Base-by-base conservation (phyloP, 805 yeast species). In the Myxozyma melibiosi region DNA sequence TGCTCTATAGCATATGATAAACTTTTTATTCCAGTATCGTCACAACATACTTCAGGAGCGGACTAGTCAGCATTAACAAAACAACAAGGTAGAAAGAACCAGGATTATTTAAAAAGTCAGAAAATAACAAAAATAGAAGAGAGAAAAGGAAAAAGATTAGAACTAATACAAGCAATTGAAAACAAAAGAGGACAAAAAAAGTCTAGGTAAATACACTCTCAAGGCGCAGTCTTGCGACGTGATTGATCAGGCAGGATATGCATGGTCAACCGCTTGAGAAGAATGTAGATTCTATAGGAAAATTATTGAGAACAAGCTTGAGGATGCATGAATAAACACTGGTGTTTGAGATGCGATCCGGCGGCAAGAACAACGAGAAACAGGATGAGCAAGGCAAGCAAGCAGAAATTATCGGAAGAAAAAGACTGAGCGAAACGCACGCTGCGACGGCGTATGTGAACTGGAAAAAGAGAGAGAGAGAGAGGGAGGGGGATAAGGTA, bases 121-220 rank as follows among this genome's bases (percentile, higher is more conserved):
- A 38, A 35, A 33, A 38, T 35, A 16, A 37, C 22, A 25, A 11
- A 24, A 35, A 37, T 5, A 11, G 16, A 4, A 44, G 20, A 18
- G 24, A 31, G 25, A 24, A 35, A n/a, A 44, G 25, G 20, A 46
- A 16, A 28, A 25, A 25, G 31, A 30, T 28, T 33, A 45, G 14
- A 33, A 33, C 30, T 33, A 33, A 45, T 31, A 45, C 49, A 45
- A 45, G 49, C 49, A 34, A 45, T 45, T 20, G 49, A 45, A n/a
- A 33, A 43, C 24, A 30, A 27, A 43, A 40, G 11, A 41, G 9
- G 7, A 37, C 16, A n/a, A 13, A 13, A n/a, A 43, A 24, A 34
- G 6, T 45, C 39, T 33, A 45, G 20, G n/a, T n/a, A n/a, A n/a
- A n/a, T n/a, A n/a, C n/a, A n/a, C n/a, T n/a, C n/a, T n/a, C n/a